phyloP scores from a whole-genome alignment of 306 rosid genomes.

The Sechiopsis laciniata region DNA sequence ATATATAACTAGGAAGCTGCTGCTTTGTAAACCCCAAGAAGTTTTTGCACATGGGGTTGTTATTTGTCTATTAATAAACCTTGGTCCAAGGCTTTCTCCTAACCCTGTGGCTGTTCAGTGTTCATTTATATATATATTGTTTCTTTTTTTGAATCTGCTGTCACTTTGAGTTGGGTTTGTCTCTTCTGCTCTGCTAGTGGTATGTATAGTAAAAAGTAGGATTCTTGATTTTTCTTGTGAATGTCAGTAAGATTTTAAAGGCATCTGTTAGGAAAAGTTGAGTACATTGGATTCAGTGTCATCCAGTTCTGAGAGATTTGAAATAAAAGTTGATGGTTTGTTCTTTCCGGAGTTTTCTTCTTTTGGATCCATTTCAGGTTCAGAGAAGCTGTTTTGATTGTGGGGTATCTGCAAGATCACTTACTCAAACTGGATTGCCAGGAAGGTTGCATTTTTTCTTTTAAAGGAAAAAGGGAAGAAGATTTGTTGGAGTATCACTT shows the following conservation, averaged over 20 bases:
- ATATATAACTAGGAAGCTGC: neutral
- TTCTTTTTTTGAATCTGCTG: conserved; percentile 19
- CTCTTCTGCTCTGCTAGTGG: neutral
- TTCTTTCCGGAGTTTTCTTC: conserved; percentile 2
- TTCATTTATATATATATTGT: conserved; percentile 2
- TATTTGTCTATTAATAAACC: conserved; percentile 7
- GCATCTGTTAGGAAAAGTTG: neutral
- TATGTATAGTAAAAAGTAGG: neutral
- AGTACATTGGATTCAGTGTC: neutral
- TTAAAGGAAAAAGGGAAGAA: neutral
- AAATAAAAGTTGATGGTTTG: conserved; percentile 7
- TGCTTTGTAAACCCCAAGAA: conserved; percentile 16
- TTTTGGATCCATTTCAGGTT: conserved; percentile 14
- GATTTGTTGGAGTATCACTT: conserved; percentile 5
- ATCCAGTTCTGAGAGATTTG: neutral
- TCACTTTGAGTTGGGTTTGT: conserved; percentile 16
- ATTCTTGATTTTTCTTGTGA: neutral
- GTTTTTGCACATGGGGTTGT: conserved; percentile 22
- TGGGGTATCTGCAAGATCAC: conserved; percentile 9
- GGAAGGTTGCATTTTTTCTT: conserved; percentile 2
- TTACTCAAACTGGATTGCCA: conserved; percentile 3
- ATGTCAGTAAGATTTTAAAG: conserved; percentile 10
- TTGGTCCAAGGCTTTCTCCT: neutral
- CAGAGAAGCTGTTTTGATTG: conserved; percentile 13
- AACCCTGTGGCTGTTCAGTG: neutral